Conservation (phyloP, 2,329 filamentous ascomycete genomes). For the Dothideomycetes sp. region DNA sequence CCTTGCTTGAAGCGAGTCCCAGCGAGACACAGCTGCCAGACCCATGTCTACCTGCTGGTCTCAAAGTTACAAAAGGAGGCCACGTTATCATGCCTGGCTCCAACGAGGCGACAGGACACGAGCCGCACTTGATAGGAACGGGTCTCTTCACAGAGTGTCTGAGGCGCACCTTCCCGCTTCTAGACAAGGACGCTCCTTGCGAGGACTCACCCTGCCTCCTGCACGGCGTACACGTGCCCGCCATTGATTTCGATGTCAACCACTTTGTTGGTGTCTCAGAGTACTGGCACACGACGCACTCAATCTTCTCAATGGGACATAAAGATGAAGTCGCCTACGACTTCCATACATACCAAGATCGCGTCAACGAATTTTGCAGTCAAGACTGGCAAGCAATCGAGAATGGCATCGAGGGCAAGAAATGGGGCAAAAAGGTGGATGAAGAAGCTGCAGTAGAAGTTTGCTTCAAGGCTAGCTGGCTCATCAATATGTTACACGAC, state of each 20-base stretch:
- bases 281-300: constrained; percentile 97
- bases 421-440: constrained; percentile 67
- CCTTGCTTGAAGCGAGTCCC: constrained; percentile 56
- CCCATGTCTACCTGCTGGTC: constrained; percentile 73
- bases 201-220: constrained; percentile 75
- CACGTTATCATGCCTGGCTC: constrained; percentile 39
- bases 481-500: constrained; percentile 92
- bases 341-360: constrained; percentile 75
- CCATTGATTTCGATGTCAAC: constrained; percentile 94
- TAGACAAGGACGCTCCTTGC: constrained; percentile 83
- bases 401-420: constrained; percentile 49
- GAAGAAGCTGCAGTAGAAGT: constrained; percentile 68
- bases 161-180: constrained; percentile 66
- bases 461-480: constrained; percentile 96
- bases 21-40: constrained; percentile 70
- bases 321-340: constrained; percentile 69
- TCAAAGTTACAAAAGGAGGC: constrained; percentile 66
- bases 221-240: constrained; percentile 83
- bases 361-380: constrained; percentile 75
- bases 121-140: constrained; percentile 61
- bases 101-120: constrained; percentile 27
- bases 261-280: constrained; percentile 97
- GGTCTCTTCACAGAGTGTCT: constrained; percentile 82
- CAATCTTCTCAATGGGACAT: constrained; percentile 71
- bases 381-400: constrained; percentile 72